phyloP scores from a whole-genome alignment of 164 flowering plant species.

The Houttuynia cordata region DNA sequence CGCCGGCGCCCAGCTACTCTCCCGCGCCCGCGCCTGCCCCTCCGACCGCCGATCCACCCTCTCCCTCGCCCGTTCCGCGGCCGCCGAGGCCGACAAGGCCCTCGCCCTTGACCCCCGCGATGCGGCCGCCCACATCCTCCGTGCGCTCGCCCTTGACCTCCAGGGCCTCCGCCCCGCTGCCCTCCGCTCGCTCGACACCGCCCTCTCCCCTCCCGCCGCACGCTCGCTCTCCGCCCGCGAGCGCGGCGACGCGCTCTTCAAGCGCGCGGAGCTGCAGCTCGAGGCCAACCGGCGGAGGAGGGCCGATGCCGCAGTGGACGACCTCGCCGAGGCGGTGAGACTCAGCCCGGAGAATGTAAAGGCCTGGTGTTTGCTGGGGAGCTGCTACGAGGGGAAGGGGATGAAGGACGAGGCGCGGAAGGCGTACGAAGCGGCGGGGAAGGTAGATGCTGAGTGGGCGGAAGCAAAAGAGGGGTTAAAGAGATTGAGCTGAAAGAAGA shows the following conservation, averaged over 20 bases:
- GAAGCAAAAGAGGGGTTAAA: slow-evolving; percentile 33
- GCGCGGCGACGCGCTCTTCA: slow-evolving; percentile 58
- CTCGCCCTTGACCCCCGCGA: slow-evolving; percentile 62
- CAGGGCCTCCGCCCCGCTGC: slow-evolving; percentile 59
- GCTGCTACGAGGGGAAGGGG: slow-evolving; percentile 58
- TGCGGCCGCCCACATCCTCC: slow-evolving; percentile 78
- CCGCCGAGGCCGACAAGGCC: slow-evolving; percentile 54
- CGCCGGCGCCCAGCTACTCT: slow-evolving; percentile 66
- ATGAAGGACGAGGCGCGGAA: slow-evolving; percentile 45
- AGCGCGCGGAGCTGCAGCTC: slow-evolving; percentile 62
- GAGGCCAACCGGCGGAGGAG: slow-evolving; percentile 25
- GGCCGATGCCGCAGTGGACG: slow-evolving; percentile 49
- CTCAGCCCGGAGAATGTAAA: slow-evolving; percentile 30
- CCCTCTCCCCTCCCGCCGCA: slow-evolving; percentile 53
- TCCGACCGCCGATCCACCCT: slow-evolving; percentile 13
- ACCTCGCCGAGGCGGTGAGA: slow-evolving; percentile 46
- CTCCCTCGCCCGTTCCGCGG: slow-evolving; percentile 44
- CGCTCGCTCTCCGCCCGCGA: slow-evolving; percentile 40
- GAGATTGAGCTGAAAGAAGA: slow-evolving; percentile 17
- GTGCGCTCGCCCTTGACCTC: slow-evolving; percentile 54
- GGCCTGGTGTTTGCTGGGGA: slow-evolving; percentile 50
- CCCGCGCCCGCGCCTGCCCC: slow-evolving; percentile 47
- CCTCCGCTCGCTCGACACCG: slow-evolving; percentile 47
- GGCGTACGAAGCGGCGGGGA: slow-evolving; percentile 44
- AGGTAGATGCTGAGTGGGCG: slow-evolving; percentile 19